Evolutionary conservation across 2,329 filamentous ascomycete species (phyloP), one percentile per base, ranked within the genome.

Genomic region (Chrysoporthe cubensis): DNA sequence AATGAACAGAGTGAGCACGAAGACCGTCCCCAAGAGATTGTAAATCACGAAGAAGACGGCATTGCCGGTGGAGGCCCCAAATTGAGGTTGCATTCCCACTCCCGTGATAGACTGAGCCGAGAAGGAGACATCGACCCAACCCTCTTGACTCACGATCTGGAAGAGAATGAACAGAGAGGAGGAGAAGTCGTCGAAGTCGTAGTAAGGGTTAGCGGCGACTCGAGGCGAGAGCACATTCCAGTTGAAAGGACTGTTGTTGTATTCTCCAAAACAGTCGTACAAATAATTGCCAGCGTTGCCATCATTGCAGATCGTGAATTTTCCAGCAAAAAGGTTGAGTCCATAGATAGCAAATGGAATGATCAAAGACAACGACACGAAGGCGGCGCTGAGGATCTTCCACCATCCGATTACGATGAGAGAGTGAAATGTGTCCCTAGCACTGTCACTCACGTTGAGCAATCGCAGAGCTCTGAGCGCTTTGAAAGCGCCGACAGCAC

Each of bases 291-390:
- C 87, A 40, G 78, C 79, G 37, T 86, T 82, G 34, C 80, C 82
- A 72, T 97, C 93, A 75, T 97, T 99, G 82, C 96, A 99, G 32
- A 80, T 74, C 64, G 91, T 80, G 80, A 98, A 85, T 75, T 91
- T 84, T 5, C 94, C 95, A 71, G 91, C 92, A 81, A 99, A 99
- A 2, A 99, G 84, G 73, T 97, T 99, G 66, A 98, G 79, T 1
- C 94, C 96, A 72, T 98, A 98, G 48, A 99, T 95, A 71, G 96
- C 96, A 77, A 99, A 99, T 0, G 96, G 96, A 68, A 99, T 94
- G 67, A 99, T 83, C 76, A 99, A 87, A 72, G 95, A 97, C 73
- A 99, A 84, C 3, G 96, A 98, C 62, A 99, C 96, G 69, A 97
- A 94, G 0, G 94, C 93, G 71, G 96, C 92, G 65, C 93, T 94